Conservation (phyloP, 768 basidiomycete genomes). For the Crepidotus variabilis region DNA sequence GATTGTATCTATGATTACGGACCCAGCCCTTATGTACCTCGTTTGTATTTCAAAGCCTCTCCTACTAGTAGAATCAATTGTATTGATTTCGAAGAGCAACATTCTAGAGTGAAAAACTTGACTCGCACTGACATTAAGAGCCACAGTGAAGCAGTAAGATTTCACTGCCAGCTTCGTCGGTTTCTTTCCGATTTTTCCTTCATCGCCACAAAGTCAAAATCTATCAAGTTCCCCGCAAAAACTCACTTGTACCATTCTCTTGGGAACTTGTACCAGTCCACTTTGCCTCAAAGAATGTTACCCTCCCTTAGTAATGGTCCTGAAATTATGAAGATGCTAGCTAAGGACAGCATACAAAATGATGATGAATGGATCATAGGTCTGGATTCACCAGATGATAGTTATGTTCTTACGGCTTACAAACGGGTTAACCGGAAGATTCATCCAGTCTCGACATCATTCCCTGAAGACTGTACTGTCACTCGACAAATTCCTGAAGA, state of each 20-base stretch:
- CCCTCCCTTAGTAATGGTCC: neutral
- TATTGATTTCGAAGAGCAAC: too few relatives aligned
- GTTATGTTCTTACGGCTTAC: conserved; percentile 5
- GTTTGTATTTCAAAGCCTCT: too few relatives aligned
- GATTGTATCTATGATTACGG: too few relatives aligned
- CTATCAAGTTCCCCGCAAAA: neutral
- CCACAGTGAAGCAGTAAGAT: neutral
- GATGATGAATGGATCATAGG: neutral
- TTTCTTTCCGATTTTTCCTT: neutral
- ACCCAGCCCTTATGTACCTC: too few relatives aligned
- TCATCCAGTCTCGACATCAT: conserved; percentile 23
- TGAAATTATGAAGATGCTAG: neutral
- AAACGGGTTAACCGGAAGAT: conserved; percentile 16
- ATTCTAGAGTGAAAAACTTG: too few relatives aligned
- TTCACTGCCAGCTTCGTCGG: neutral
- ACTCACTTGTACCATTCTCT: neutral
- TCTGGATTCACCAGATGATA: neutral
- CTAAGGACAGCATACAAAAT: neutral
- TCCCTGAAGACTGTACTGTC: conserved; percentile 7
- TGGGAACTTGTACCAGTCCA: neutral
- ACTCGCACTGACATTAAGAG: too few relatives aligned
- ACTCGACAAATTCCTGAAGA: conserved; percentile 12
- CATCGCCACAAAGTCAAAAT: neutral
- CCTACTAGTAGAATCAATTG: too few relatives aligned
- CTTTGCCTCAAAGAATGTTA: neutral